phyloP scores from a whole-genome alignment of 2,329 filamentous ascomycete genomes.

The Diaporthe citri region DNA sequence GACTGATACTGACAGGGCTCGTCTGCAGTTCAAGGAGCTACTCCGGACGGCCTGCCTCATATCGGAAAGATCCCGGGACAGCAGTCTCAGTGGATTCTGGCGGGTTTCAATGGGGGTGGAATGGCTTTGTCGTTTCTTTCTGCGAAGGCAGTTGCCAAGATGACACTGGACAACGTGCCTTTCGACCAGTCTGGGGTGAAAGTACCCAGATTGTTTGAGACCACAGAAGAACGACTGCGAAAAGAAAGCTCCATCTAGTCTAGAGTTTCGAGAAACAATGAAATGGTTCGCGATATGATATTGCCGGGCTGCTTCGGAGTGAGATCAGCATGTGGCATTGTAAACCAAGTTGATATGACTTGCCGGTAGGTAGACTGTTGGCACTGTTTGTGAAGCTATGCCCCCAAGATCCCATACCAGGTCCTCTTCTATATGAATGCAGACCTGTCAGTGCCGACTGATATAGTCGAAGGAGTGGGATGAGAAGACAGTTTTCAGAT shows the following conservation, averaged over 20 bases:
- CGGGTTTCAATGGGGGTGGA: slow-evolving; percentile 39
- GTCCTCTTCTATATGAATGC: too few relatives aligned
- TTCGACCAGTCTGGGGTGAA: slow-evolving; percentile 30
- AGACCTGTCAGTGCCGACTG: background rate
- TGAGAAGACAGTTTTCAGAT: too few relatives aligned
- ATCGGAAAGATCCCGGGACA: slow-evolving; percentile 35
- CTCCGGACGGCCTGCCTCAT: slow-evolving; percentile 35
- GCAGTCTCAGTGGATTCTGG: slow-evolving; percentile 34
- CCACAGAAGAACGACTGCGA: slow-evolving; percentile 28
- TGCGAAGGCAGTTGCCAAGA: slow-evolving; percentile 35
- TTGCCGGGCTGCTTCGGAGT: background rate
- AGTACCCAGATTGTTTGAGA: slow-evolving; percentile 33
- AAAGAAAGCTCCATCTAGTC: background rate
- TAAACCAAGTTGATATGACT: background rate
- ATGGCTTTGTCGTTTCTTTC: slow-evolving; percentile 36
- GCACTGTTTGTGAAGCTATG: background rate
- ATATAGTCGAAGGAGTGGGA: too few relatives aligned
- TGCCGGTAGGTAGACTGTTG: background rate
- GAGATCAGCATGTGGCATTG: too few relatives aligned
- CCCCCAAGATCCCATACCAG: background rate
- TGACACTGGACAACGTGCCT: slow-evolving; percentile 19
- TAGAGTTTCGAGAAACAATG: fast-evolving
- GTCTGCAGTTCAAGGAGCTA: slow-evolving; percentile 32
- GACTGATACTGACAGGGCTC: slow-evolving; percentile 7
- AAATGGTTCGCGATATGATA: too few relatives aligned